Conservation (phyloP, 768 basidiomycete species). For the Termitomyces sp. region DNA sequence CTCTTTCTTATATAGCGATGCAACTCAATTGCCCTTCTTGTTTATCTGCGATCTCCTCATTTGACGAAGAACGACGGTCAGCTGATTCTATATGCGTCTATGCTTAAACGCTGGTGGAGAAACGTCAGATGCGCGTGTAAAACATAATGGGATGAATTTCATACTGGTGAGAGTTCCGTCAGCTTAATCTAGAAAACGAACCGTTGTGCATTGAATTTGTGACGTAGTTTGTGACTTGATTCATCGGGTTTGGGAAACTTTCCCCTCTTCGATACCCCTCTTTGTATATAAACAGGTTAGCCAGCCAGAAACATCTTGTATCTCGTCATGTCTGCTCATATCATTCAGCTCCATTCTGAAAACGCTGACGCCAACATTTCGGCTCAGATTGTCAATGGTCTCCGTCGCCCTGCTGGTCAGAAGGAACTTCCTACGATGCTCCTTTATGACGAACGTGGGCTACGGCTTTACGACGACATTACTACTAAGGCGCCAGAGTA, state of each 20-base stretch:
- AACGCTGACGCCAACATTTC: constrained; percentile 29
- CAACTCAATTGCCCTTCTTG: background rate
- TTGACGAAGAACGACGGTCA: constrained; percentile 9
- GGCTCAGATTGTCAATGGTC: constrained; percentile 46
- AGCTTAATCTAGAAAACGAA: background rate
- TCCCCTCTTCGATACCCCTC: background rate
- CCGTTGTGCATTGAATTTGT: background rate
- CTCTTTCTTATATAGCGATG: background rate
- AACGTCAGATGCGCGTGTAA: background rate
- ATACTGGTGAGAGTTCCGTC: background rate
- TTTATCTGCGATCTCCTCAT: background rate
- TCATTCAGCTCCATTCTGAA: constrained; percentile 42
- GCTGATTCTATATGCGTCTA: background rate
- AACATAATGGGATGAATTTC: background rate
- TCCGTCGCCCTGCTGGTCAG: constrained; percentile 44
- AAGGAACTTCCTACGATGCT: constrained; percentile 76
- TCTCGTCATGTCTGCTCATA: constrained; percentile 36
- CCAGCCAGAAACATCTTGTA: background rate
- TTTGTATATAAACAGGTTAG: constrained; percentile 3
- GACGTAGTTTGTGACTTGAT: constrained; percentile 9
- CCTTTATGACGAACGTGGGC: constrained; percentile 81
- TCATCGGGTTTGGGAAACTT: constrained; percentile 3
- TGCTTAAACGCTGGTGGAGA: background rate
- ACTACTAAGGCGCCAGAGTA: constrained; percentile 78
- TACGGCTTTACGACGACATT: constrained; percentile 82